A percentile compares a stretch with the other conserved stretches of the same genome.
phyloP scores from a whole-genome alignment of 176 grass and related monocot genomes.

The Cenchrus fungigraminus region DNA sequence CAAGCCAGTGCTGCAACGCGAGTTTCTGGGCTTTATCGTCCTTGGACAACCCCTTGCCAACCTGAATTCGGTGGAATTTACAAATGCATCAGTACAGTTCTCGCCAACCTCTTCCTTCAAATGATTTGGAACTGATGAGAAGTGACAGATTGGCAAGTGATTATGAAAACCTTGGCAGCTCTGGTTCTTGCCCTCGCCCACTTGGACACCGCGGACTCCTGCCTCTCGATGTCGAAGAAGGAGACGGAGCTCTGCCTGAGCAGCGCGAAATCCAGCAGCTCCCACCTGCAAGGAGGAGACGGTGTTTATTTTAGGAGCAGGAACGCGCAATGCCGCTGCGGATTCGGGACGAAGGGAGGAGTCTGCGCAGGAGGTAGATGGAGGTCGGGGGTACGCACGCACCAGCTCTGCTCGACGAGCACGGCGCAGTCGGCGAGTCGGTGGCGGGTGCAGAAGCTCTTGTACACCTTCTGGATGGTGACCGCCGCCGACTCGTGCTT shows the following conservation, averaged over 20 bases:
- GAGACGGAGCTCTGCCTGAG: slow-evolving; percentile 86
- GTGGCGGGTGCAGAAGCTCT: slow-evolving; percentile 90
- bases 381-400: background rate
- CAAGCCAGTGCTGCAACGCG: slow-evolving; percentile 90
- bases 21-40: slow-evolving; percentile 90
- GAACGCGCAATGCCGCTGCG: background rate
- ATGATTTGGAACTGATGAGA: background rate
- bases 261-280: slow-evolving; percentile 83
- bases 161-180: slow-evolving; percentile 63
- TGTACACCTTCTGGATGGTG: slow-evolving; percentile 95
- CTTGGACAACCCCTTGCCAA: slow-evolving; percentile 85
- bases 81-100: background rate
- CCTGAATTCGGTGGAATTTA: slow-evolving; percentile 48
- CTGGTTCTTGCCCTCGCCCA: slow-evolving; percentile 85
- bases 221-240: slow-evolving; percentile 79
- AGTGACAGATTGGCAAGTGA: background rate
- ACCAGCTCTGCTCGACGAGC: slow-evolving; percentile 86
- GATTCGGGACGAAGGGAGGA: background rate
- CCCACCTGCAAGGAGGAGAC: slow-evolving; percentile 53
- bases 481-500: slow-evolving; percentile 73
- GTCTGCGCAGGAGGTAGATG: background rate
- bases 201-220: slow-evolving; percentile 76
- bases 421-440: slow-evolving; percentile 91
- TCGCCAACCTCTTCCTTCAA: background rate
- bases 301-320: background rate